Conservation (phyloP, 805 yeast species). For the Yarrowia divulgata region DNA sequence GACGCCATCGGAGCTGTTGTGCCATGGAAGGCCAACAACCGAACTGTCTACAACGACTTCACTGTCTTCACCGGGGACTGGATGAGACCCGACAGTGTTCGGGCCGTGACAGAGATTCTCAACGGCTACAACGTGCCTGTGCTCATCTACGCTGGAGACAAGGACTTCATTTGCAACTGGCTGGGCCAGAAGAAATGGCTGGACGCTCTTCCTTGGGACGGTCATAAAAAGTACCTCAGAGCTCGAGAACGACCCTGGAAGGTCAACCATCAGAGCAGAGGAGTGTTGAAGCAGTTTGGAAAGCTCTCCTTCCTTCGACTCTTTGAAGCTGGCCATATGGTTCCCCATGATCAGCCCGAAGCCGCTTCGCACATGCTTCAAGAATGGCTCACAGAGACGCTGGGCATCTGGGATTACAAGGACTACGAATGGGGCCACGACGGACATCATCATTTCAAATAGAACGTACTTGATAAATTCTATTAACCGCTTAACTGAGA, state of each 20-base stretch:
- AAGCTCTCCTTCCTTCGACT: constrained; percentile 80
- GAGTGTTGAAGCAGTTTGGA: constrained; percentile 72
- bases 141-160: constrained; percentile 91
- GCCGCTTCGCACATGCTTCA: constrained; percentile 73
- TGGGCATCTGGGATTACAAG: constrained; percentile 52
- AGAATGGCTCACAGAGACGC: constrained; percentile 62
- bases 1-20: constrained; percentile 31
- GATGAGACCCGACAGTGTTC: constrained; percentile 65
- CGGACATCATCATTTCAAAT: neutral
- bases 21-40: constrained; percentile 24
- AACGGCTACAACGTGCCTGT: constrained; percentile 73
- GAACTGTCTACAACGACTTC: constrained; percentile 31
- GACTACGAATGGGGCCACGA: constrained; percentile 4
- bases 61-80: constrained; percentile 66
- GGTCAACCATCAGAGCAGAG: constrained; percentile 57
- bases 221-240: constrained; percentile 58
- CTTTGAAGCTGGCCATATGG: constrained; percentile 90
- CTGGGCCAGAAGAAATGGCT: constrained; percentile 89
- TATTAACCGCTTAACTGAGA: neutral
- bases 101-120: constrained; percentile 63
- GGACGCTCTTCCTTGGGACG: constrained; percentile 69
- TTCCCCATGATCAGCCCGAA: constrained; percentile 85
- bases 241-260: constrained; percentile 54
- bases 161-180: constrained; percentile 93
- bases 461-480: neutral